Evolutionary conservation across 305 asterid species (phyloP).

Genomic region (Fraxinus paxiana): DNA sequence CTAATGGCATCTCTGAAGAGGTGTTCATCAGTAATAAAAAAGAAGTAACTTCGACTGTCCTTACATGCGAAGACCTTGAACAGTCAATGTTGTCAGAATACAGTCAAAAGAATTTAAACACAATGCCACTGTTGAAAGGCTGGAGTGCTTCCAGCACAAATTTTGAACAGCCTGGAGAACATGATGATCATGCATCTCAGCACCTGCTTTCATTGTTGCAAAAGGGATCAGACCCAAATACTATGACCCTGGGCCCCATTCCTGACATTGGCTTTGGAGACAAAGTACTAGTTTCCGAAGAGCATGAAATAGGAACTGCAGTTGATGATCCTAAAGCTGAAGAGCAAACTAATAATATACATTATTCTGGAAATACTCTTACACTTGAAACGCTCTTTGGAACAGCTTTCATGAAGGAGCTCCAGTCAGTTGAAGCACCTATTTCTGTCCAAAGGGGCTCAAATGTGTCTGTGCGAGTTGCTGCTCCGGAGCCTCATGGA

Average conservation of each 20-base stretch:
- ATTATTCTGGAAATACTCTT: slow-evolving; percentile 38
- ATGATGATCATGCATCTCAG: slow-evolving; percentile 65
- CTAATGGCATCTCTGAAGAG: slow-evolving; percentile 46
- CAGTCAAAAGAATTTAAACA: slow-evolving; percentile 37
- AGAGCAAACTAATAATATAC: slow-evolving; percentile 32
- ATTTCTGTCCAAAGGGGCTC: slow-evolving; percentile 76
- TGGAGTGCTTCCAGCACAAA: slow-evolving; percentile 34
- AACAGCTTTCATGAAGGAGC: slow-evolving; percentile 87
- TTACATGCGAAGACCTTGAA: slow-evolving; percentile 94
- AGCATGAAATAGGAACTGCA: slow-evolving; percentile 26
- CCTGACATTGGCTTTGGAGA: slow-evolving; percentile 33
- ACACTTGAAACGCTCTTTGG: slow-evolving; percentile 96
- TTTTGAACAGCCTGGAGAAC: slow-evolving; percentile 36
- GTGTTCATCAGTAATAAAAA: slow-evolving; percentile 31
- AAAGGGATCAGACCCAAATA: slow-evolving; percentile 42
- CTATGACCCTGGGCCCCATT: slow-evolving; percentile 22
- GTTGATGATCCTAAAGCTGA: slow-evolving; percentile 42
- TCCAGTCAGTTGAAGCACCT: slow-evolving; percentile 87
- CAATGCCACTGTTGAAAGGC: slow-evolving; percentile 32
- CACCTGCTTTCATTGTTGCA: slow-evolving; percentile 84
- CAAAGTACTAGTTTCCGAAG: slow-evolving; percentile 29
- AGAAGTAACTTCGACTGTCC: slow-evolving; percentile 48
- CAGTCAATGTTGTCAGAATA: slow-evolving; percentile 75
- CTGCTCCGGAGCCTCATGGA: slow-evolving; percentile 40
- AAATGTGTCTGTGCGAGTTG: slow-evolving; percentile 39